These are phyloP conservation scores for Lyophyllum atratum DNA, from an alignment of 768 basidiomycete genomes.

Conservation along the genomic window DNA sequence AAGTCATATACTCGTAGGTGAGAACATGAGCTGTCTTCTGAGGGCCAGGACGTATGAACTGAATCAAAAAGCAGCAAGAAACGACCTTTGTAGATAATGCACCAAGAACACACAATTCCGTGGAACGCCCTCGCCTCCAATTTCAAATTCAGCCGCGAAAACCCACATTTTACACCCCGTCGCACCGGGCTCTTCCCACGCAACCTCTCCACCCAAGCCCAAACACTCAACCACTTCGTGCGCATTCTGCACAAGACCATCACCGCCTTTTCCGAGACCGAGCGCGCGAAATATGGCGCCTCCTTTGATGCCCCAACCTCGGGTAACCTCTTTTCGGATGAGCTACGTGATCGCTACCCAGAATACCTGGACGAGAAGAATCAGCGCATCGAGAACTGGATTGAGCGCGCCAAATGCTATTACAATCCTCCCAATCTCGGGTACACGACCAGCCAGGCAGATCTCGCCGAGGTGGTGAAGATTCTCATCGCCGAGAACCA, in stretches of 20 bases:
- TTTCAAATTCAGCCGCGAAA: conserved; percentile 32
- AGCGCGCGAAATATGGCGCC: conserved; percentile 31
- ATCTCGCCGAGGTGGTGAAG: conserved; percentile 36
- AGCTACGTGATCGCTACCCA: conserved; percentile 27
- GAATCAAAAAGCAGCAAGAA: too few relatives aligned
- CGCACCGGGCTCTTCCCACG: conserved; percentile 27
- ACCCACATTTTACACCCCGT: conserved; percentile 29
- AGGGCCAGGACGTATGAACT: too few relatives aligned
- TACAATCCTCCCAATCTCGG: neutral
- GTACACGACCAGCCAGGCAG: conserved; percentile 24
- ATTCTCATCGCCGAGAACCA: conserved; percentile 36
- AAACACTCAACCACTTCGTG: conserved; percentile 35
- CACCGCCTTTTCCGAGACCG: conserved; percentile 34
- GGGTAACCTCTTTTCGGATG: conserved; percentile 32
- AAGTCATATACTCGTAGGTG: too few relatives aligned
- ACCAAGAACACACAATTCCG: conserved; percentile 42
- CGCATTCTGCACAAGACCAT: conserved; percentile 29
- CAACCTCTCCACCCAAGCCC: conserved; percentile 19
- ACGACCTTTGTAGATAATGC: too few relatives aligned
- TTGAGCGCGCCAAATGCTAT: conserved; percentile 11
- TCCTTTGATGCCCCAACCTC: conserved; percentile 12
- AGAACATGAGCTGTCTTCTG: too few relatives aligned
- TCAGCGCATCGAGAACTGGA: conserved; percentile 37
- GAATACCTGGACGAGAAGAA: conserved; percentile 29
- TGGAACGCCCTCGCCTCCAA: conserved; percentile 36